A percentile compares a stretch with the other conserved stretches of the same genome.
Evolutionary conservation across 2,329 filamentous ascomycete species (phyloP).

Genomic region (Stagonosporopsis rhizophila): DNA sequence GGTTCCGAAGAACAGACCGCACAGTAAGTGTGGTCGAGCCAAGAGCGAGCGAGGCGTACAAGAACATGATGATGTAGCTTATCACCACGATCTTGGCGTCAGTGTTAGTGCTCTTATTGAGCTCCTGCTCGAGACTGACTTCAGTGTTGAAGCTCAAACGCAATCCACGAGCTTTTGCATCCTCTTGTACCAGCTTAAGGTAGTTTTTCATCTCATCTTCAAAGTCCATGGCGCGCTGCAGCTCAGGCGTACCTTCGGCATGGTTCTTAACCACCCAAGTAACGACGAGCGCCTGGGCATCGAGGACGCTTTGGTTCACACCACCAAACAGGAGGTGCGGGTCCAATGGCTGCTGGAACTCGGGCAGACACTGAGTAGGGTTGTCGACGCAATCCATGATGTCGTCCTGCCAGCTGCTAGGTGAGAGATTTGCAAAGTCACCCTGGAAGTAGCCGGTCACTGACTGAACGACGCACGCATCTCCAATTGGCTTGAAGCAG

Average conservation of each 20-base stretch:
- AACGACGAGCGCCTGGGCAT: constrained; percentile 81
- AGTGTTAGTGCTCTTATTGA: constrained; percentile 98
- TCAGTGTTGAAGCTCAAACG: constrained; percentile 94
- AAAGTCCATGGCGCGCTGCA: constrained; percentile 84
- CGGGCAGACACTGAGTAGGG: constrained; percentile 81
- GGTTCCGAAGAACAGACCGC: constrained; percentile 79
- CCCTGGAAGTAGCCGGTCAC: constrained; percentile 87
- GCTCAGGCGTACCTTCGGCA: constrained; percentile 72
- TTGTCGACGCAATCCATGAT: constrained; percentile 77
- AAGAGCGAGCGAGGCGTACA: constrained; percentile 92
- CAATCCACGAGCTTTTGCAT: constrained; percentile 79
- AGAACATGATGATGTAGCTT: constrained; percentile 98
- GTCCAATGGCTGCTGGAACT: constrained; percentile 87
- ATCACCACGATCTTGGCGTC: constrained; percentile 96
- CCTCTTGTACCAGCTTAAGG: constrained; percentile 77
- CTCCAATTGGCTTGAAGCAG: constrained; percentile 91
- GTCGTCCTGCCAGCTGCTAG: constrained; percentile 73
- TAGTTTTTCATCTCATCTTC: constrained; percentile 78
- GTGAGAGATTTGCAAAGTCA: constrained; percentile 67
- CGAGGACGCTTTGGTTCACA: constrained; percentile 70
- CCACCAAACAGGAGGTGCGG: constrained; percentile 87
- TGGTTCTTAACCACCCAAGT: constrained; percentile 96
- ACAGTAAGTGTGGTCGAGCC: constrained; percentile 85
- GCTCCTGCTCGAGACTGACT: constrained; percentile 90
- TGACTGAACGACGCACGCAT: constrained; percentile 91